These are phyloP conservation scores for Phytophthora melonis DNA, from an alignment of 352 stramenopile genomes.

Conservation along the genomic window DNA sequence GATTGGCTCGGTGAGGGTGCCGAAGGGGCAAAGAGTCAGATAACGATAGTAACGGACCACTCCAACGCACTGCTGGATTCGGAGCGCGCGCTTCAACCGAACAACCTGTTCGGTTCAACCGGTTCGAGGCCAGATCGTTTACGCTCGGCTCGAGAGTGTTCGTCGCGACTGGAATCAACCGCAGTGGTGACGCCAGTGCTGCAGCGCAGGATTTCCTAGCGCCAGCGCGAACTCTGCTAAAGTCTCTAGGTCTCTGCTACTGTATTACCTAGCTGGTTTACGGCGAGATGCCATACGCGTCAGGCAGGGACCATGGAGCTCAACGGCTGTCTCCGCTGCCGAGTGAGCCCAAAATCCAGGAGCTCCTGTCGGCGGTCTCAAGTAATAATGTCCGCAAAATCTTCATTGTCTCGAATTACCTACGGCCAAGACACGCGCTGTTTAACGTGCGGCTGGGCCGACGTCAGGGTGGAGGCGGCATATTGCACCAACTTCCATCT, in stretches of 20 bases:
- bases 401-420: not conserved
- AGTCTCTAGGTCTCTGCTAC: not conserved
- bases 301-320: slow-evolving; percentile 1
- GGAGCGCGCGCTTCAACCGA: slow-evolving; percentile 13
- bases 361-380: not conserved
- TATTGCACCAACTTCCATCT: not conserved
- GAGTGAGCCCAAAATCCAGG: slow-evolving; percentile 19
- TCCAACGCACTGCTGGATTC: slow-evolving; percentile 13
- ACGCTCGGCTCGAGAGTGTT: slow-evolving; percentile 13
- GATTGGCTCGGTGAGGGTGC: slow-evolving; percentile 1
- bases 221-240: not conserved
- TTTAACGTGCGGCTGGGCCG: not conserved
- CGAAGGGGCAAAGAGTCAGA: slow-evolving; percentile 25
- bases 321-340: slow-evolving; percentile 11
- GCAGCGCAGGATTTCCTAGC: not conserved
- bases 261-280: too few relatives aligned
- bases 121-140: slow-evolving; percentile 7
- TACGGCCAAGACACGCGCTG: too few relatives aligned
- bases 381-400: not conserved
- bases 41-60: slow-evolving; percentile 17
- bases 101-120: slow-evolving; percentile 3
- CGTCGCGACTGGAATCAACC: slow-evolving; percentile 19
- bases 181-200: not conserved
- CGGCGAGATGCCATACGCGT: slow-evolving; percentile 10
- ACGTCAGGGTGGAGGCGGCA: not conserved